Evolutionary conservation across 768 basidiomycete genomes (phyloP), one percentile per base, ranked within the genome.

Genomic region (Termitomyces sp.): DNA sequence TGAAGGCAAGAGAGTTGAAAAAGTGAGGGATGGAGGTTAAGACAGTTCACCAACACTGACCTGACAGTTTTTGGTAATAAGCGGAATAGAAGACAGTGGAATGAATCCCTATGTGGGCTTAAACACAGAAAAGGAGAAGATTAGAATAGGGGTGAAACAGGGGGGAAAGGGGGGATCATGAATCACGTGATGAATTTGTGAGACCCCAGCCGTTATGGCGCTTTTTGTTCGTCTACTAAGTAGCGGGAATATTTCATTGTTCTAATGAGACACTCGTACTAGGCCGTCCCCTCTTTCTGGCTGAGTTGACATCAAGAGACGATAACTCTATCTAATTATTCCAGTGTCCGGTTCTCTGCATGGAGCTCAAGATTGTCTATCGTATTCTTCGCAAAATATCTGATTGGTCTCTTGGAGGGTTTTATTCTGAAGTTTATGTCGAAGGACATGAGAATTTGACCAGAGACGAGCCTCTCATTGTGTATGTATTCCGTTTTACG

Each of bases 381-480:
- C 77, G 80, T 36, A 67, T 81, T 36, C 72, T 91, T 32, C 80
- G 84, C 35, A 73, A 79, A 56, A 71, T 88, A 13, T 87, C 88
- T 2, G 79, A 81, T 61, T 87, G 82, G 77, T 76, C 81, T 0
- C 66, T 89, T 14, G 70, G 67, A 22, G 80, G 77, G 8, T 92
- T 85, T 74, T 87, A 85, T 68, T 77, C 80, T 9, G 80, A 86
- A 47, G 80, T 84, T 4, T 73, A 79, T 62, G 76, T 89, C 18
- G 74, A 81, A 22, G 83, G 85, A 16, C 67, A 70, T 8, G 79
- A 85, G 58, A 84, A 84, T 65, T 76, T 88, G 6, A 79, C 81
- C 0, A 64, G 69, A 36, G 72, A 80, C n/a, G 82, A 81, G 10
- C 51, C 51, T n/a, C 24, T 52, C 2, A 52, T 52, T 12, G 13